Evolutionary conservation across 225 moss, liverwort and hornwort species (phyloP), one percentile per base, ranked within the genome.

Genomic region (Sphagnum tenellum): DNA sequence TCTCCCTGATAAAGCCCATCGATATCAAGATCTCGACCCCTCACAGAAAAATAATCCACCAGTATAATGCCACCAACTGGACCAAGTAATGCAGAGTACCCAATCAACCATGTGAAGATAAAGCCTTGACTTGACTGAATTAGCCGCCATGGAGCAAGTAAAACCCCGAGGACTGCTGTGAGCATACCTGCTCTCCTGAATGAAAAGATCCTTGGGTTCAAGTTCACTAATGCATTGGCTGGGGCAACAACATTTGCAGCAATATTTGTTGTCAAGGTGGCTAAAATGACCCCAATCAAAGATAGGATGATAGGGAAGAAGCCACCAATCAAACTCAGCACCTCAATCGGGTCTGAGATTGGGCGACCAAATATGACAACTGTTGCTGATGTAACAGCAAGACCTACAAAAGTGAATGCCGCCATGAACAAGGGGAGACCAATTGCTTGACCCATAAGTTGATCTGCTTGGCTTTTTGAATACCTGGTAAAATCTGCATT

Each of bases 231-330:
- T 12, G 94, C 94, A 48, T 94, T 94, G 0, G 94, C 94, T 56
- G 94, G 94, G 8, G 94, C 94, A 14, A 94, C 94, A 56, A 94
- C 82, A n/a, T 94, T 94, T 2, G 94, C 94, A 9, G 91, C 94
- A 59, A 94, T 94, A 68, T 94, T 94, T 3, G 94, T 94, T 12
- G 89, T 94, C 12, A 94, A 74, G 0, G 94, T 94, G 1, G 94
- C 94, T 69, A 94, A 51, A 75, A 91, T 83, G 2, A 94, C 87
- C 12, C 94, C 94, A 3, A 82, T 66, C 1, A 94, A 73, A 3
- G 89, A 79, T 12, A 94, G 67, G 70, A 94, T 76, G 29, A 85
- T 94, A 0, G 94, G 89, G 44, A 90, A 59, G 55, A 87, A 74
- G 57, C 87, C 87, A 12, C 90, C 94, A 9, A 94, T 89, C 53